phyloP scores from a whole-genome alignment of 768 basidiomycete species.

The Pleurotus tuoliensis region DNA sequence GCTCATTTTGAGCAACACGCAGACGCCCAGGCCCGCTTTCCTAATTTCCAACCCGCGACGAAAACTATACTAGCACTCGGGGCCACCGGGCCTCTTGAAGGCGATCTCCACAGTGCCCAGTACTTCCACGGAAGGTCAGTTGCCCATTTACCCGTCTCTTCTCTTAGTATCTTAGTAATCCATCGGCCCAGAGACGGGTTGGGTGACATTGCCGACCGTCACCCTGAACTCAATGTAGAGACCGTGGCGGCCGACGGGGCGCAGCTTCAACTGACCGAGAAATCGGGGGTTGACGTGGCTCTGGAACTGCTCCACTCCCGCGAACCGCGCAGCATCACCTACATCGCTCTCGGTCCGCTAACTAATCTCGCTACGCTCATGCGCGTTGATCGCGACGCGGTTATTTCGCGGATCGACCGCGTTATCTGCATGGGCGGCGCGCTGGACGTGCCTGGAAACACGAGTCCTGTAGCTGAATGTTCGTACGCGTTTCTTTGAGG shows the following conservation, averaged over 20 bases:
- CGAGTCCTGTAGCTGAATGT: constrained; percentile 82
- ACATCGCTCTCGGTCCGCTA: constrained; percentile 71
- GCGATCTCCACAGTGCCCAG: constrained; percentile 68
- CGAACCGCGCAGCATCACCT: constrained; percentile 56
- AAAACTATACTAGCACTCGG: constrained; percentile 69
- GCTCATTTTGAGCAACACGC: constrained; percentile 56
- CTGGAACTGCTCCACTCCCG: constrained; percentile 49
- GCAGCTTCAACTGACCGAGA: constrained; percentile 43
- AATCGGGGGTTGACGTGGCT: constrained; percentile 49
- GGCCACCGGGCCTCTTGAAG: constrained; percentile 61
- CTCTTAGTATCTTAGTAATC: neutral
- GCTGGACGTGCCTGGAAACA: constrained; percentile 88
- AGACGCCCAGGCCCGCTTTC: constrained; percentile 50
- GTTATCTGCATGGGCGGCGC: constrained; percentile 93
- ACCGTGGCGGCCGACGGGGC: constrained; percentile 1
- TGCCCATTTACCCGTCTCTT: neutral
- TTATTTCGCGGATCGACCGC: constrained; percentile 61
- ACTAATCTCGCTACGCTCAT: constrained; percentile 76
- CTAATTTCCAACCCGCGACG: constrained; percentile 45
- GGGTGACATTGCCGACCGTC: constrained; percentile 52
- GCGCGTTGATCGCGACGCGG: constrained; percentile 45
- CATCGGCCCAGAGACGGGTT: constrained; percentile 59
- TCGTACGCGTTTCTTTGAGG: neutral
- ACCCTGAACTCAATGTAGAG: constrained; percentile 54
- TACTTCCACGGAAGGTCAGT: constrained; percentile 81